Conservation (phyloP, 2,329 filamentous ascomycete genomes). For the Leptographium wingfieldii region DNA sequence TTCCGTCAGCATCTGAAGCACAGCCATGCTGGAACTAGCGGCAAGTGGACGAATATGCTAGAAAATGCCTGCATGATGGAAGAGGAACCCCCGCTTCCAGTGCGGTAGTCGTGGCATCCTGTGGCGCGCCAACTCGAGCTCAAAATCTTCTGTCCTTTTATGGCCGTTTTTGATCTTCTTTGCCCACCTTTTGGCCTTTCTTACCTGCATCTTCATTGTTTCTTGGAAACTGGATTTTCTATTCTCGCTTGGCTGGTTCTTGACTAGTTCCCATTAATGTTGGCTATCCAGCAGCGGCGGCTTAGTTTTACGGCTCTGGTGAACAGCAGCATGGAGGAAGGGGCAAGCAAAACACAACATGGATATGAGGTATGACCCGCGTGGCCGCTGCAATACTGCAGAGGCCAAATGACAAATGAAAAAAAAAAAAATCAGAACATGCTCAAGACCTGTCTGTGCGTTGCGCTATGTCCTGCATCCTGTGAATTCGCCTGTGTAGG, state of each 20-base stretch:
- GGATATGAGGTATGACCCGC: constrained; percentile 1
- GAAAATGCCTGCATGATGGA: constrained; percentile 95
- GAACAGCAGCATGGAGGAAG: neutral
- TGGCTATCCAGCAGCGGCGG: neutral
- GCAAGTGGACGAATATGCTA: constrained; percentile 98
- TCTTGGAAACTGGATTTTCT: neutral
- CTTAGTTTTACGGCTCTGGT: neutral
- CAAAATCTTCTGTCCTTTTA: neutral
- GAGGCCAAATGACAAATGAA: neutral
- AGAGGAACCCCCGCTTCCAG: constrained; percentile 51
- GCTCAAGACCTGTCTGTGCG: neutral
- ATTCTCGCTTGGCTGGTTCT: neutral
- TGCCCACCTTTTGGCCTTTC: neutral
- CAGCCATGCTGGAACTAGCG: constrained; percentile 88
- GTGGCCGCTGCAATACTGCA: neutral
- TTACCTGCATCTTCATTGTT: neutral
- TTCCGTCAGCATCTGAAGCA: constrained; percentile 98
- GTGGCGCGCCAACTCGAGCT: neutral
- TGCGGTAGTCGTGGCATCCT: constrained; percentile 17
- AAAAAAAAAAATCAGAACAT: neutral
- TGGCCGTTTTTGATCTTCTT: neutral
- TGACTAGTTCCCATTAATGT: neutral
- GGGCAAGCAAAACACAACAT: neutral
- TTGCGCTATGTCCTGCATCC: neutral
- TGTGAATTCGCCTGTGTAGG: neutral